Evolutionary conservation across 2,329 filamentous ascomycete species (phyloP).

Genomic region (Xylaria sp.): DNA sequence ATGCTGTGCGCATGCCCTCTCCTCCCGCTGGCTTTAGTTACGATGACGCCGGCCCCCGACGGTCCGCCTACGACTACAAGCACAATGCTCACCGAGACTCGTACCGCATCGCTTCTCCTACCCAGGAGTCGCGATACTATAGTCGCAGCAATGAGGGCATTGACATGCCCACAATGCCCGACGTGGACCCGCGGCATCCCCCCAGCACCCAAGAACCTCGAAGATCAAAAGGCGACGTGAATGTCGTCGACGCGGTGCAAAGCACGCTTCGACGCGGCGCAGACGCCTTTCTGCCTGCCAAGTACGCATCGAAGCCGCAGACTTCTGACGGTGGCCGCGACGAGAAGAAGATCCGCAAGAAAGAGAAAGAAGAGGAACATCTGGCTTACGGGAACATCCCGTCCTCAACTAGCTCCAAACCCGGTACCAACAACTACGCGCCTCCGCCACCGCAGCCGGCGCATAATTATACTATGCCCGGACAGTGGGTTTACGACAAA

Average conservation of each 20-base stretch:
- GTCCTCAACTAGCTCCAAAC: constrained; percentile 18
- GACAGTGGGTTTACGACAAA: constrained; percentile 48
- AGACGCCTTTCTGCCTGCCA: constrained; percentile 41
- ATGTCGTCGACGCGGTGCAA: constrained; percentile 36
- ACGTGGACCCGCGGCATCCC: constrained; percentile 21
- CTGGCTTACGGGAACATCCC: constrained; percentile 55
- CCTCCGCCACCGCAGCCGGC: constrained; percentile 22
- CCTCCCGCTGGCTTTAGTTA: constrained; percentile 49
- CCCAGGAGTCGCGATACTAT: constrained; percentile 38
- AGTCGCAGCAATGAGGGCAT: constrained; percentile 31
- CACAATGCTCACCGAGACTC: constrained; percentile 46
- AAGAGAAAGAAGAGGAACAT: constrained; percentile 50
- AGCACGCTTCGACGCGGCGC: constrained; percentile 39
- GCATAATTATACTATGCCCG: constrained; percentile 43
- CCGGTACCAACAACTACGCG: constrained; percentile 25
- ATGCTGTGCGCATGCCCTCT: constrained; percentile 50
- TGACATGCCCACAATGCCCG: constrained; percentile 30
- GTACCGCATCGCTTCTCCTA: constrained; percentile 41
- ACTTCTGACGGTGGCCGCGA: constrained; percentile 43
- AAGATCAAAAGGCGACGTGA: constrained; percentile 35
- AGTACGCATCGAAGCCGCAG: constrained; percentile 38
- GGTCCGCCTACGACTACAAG: constrained; percentile 40
- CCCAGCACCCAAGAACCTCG: constrained; percentile 19
- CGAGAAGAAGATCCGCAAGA: constrained; percentile 42
- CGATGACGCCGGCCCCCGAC: constrained; percentile 43